Percentiles rank a stretch among this genome's conserved stretches.
phyloP scores from a whole-genome alignment of 1,284 basidiomycete genomes.

The Gomphus sp. region DNA sequence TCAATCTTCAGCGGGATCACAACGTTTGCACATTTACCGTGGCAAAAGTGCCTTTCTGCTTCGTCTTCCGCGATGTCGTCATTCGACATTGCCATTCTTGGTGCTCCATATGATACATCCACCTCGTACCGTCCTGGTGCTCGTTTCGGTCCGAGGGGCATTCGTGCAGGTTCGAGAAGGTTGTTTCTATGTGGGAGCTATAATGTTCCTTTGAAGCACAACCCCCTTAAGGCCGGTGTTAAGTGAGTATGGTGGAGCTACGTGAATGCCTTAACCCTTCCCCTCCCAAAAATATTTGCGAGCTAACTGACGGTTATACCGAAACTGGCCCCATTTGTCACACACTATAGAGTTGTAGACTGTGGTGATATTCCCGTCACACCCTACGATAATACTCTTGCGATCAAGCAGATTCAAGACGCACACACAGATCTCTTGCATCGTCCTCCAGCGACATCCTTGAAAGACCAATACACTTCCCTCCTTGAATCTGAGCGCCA shows the following conservation, averaged over 20 bases:
- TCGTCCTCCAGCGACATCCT: slow-evolving; percentile 46
- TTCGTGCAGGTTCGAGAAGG: slow-evolving; percentile 65
- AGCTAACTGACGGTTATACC: no score
- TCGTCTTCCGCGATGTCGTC: slow-evolving; percentile 17
- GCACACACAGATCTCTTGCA: slow-evolving; percentile 56
- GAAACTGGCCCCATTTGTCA: background rate
- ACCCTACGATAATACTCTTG: slow-evolving; percentile 59
- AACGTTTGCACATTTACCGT: slow-evolving; percentile 67
- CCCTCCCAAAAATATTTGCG: no score
- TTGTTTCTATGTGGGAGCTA: slow-evolving; percentile 67
- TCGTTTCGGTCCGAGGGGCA: slow-evolving; percentile 70
- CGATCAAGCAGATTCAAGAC: slow-evolving; percentile 66
- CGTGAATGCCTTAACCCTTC: background rate
- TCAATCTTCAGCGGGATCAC: slow-evolving; percentile 62
- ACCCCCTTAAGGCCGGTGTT: slow-evolving; percentile 54
- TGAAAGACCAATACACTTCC: slow-evolving; percentile 33
- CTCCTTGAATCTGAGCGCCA: slow-evolving; percentile 41
- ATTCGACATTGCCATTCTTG: slow-evolving; percentile 73
- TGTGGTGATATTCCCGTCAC: slow-evolving; percentile 57
- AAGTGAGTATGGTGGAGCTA: slow-evolving; percentile 27
- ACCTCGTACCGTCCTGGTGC: slow-evolving; percentile 73
- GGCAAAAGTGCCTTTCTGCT: slow-evolving; percentile 57
- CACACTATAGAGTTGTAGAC: slow-evolving; percentile 39
- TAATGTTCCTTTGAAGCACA: slow-evolving; percentile 61
- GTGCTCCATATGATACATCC: slow-evolving; percentile 71